Evolutionary conservation across 2,329 filamentous ascomycete species (phyloP).

Genomic region (Colletotrichum neosansevieriae): DNA sequence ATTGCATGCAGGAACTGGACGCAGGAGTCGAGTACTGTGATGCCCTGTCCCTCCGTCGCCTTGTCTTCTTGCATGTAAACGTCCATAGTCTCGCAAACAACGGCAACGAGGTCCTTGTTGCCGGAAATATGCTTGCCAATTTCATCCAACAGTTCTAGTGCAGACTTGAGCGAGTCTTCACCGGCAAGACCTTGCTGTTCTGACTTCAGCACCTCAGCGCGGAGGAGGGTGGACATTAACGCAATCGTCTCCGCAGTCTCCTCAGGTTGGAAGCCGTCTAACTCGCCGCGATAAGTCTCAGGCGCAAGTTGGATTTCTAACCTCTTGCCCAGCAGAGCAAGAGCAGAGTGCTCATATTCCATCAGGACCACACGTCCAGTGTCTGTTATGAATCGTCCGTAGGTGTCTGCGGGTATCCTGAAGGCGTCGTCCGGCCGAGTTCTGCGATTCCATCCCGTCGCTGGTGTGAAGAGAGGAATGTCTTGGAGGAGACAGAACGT

Average conservation of each 20-base stretch:
- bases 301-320: conserved; percentile 75
- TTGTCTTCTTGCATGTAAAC: conserved; percentile 70
- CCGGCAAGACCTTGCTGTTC: conserved; percentile 42
- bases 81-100: conserved; percentile 90
- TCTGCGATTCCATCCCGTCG: conserved; percentile 58
- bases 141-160: conserved; percentile 66
- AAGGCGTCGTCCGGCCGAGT: conserved; percentile 64
- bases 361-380: conserved; percentile 80
- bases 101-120: conserved; percentile 80
- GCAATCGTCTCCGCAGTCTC: conserved; percentile 80
- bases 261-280: conserved; percentile 67
- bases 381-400: conserved; percentile 81
- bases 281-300: conserved; percentile 64
- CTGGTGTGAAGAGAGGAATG: conserved; percentile 71
- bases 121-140: conserved; percentile 65
- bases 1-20: conserved; percentile 83
- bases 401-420: conserved; percentile 73
- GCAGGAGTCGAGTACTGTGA: conserved; percentile 77
- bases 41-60: conserved; percentile 68
- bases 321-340: conserved; percentile 83
- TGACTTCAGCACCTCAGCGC: conserved; percentile 58
- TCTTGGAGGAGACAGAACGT: conserved; percentile 76
- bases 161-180: conserved; percentile 46
- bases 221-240: conserved; percentile 78
- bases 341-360: conserved; percentile 82